Evolutionary conservation across 805 yeast genomes (phyloP), one percentile per base, ranked within the genome.

Genomic region (Saccharomyces cerevisiae): DNA sequence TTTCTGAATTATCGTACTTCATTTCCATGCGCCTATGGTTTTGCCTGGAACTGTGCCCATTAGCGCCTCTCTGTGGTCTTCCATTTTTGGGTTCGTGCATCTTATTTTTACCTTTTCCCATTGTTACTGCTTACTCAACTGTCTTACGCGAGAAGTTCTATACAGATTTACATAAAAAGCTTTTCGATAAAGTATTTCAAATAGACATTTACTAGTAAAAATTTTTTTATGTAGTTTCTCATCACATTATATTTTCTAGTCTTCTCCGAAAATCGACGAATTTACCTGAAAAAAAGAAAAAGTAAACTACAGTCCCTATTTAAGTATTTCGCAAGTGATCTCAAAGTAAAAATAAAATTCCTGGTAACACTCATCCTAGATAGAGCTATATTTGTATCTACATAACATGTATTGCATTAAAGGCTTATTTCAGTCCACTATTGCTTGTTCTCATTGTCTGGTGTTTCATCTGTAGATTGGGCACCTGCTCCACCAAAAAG

Each of bases 401-500:
- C 43, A 36, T 36, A 36, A 36, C 43, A 36, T 36, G 43, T 36
- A 13, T 10, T 49, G 27, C 43, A 36, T n/a, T n/a, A 26, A 9
- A 22, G n/a, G 17, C 50, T 27, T 14, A 17, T 13, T 27, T 13
- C 22, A 11, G 6, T 26, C 27, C 28, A 22, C 49, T 21, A 10
- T 47, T n/a, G 31, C 26, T 47, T 47, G 22, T n/a, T 47, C 6
- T 22, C 29, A 21, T 31, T 47, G 29, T 27, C 31, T 47, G 31
- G 36, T n/a, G 28, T n/a, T 17, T 9, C 30, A 6, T 26, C 30
- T 9, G 30, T 14, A 22, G 30, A 26, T 28, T 55, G 55, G 41
- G 60, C 56, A 43, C 69, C 70, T 51, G 70, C 69, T 31, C 81
- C 80, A 50, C 87, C 86, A 79, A 84, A 79, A 66, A 89, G 83